phyloP scores from a whole-genome alignment of 352 stramenopile species.

The Phytophthora colocasiae region DNA sequence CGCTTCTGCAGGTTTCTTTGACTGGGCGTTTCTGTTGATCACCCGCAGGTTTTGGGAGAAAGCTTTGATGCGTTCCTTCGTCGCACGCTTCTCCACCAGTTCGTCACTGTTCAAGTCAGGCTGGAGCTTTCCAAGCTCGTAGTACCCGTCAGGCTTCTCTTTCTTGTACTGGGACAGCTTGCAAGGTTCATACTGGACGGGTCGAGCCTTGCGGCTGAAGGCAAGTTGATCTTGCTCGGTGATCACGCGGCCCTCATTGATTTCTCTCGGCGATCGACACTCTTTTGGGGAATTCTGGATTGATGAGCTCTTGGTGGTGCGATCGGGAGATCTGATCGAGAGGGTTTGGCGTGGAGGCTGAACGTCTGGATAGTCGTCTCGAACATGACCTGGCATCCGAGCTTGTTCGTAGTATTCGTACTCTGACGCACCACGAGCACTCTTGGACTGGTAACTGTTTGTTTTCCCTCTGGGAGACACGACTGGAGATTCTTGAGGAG shows the following conservation, averaged over 20 bases:
- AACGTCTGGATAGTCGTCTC: slow-evolving; percentile 42
- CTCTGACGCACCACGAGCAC: slow-evolving; percentile 10
- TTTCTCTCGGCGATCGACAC: slow-evolving; percentile 53
- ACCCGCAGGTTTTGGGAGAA: slow-evolving; percentile 82
- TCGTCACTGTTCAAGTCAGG: slow-evolving; percentile 86
- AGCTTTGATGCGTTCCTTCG: slow-evolving; percentile 80
- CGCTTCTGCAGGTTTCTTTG: slow-evolving; percentile 44
- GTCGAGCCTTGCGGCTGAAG: slow-evolving; percentile 76
- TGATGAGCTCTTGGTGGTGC: slow-evolving; percentile 5
- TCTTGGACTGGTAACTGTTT: slow-evolving; percentile 20
- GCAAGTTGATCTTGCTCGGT: slow-evolving; percentile 76
- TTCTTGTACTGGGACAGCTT: slow-evolving; percentile 90
- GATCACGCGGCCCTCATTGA: slow-evolving; percentile 65
- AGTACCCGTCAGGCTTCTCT: slow-evolving; percentile 84
- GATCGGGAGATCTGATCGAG: slow-evolving; percentile 19
- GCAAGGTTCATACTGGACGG: slow-evolving; percentile 84
- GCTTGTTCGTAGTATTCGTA: slow-evolving; percentile 30
- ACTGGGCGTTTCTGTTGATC: slow-evolving; percentile 69
- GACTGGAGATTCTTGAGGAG: slow-evolving; percentile 9
- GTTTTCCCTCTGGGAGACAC: slow-evolving; percentile 26
- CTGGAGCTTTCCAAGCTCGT: slow-evolving; percentile 90
- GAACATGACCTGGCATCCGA: slow-evolving; percentile 39
- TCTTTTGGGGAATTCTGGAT: slow-evolving; percentile 33
- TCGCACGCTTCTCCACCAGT: slow-evolving; percentile 81
- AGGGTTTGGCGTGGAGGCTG: slow-evolving; percentile 9